Evolutionary conservation across 2,329 filamentous ascomycete genomes (phyloP).

Genomic region (Aspergillus fijiensis): DNA sequence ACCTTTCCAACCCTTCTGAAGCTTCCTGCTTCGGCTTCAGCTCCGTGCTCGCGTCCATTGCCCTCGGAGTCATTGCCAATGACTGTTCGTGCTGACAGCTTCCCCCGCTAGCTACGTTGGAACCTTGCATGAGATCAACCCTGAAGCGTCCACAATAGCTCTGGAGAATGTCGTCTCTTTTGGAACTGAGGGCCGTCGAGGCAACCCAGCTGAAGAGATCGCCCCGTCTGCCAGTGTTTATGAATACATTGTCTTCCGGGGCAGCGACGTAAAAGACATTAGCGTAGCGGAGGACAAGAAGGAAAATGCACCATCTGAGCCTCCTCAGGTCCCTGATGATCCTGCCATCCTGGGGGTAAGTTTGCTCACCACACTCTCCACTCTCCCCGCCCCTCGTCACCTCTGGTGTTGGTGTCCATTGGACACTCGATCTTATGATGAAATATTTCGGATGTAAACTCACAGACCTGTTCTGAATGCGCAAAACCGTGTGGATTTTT

Average conservation of each 20-base stretch:
- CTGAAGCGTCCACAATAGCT: constrained; percentile 92
- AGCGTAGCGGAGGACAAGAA: constrained; percentile 82
- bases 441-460: constrained; percentile 98
- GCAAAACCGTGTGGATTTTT: constrained; percentile 93
- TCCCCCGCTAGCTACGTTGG: constrained; percentile 74
- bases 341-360: constrained; percentile 97
- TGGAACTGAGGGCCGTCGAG: constrained; percentile 87
- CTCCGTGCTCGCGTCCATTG: constrained; percentile 17
- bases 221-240: constrained; percentile 83
- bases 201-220: constrained; percentile 77
- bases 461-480: constrained; percentile 77
- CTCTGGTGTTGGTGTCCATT: constrained; percentile 9
- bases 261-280: constrained; percentile 97
- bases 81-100: constrained; percentile 33
- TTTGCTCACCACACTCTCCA: constrained; percentile 35
- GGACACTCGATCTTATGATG: constrained; percentile 54
- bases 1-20: not conserved
- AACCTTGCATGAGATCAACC: constrained; percentile 96
- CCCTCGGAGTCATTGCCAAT: not conserved
- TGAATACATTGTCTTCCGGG: constrained; percentile 98
- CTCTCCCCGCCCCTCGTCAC: not conserved
- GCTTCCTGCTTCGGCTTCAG: constrained; percentile 17
- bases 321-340: constrained; percentile 82
- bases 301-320: constrained; percentile 69
- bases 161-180: constrained; percentile 94